A percentile compares a stretch with the other conserved stretches of the same genome.
phyloP scores from a whole-genome alignment of 2,329 filamentous ascomycete species.

The Fusarium sp. region DNA sequence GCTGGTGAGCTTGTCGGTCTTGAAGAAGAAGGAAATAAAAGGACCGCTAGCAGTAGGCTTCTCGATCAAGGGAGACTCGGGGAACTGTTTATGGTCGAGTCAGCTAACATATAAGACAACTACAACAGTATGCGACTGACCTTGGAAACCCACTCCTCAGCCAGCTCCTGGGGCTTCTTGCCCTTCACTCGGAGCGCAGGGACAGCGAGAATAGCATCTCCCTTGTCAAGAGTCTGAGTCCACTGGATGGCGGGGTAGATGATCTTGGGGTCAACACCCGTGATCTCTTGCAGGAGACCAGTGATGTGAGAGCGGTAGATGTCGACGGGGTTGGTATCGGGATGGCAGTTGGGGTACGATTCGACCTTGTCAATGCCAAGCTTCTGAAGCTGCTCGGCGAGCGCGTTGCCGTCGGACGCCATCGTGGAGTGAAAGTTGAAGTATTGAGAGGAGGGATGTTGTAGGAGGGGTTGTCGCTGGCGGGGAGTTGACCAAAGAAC shows the following conservation, averaged over 20 bases:
- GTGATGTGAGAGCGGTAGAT: constrained; percentile 84
- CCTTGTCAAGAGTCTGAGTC: constrained; percentile 84
- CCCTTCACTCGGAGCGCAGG: constrained; percentile 84
- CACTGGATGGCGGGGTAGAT: constrained; percentile 83
- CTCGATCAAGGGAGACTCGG: constrained; percentile 78
- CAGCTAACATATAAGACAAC: constrained; percentile 1
- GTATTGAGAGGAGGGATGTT: background rate
- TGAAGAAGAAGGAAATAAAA: constrained; percentile 86
- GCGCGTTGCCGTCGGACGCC: constrained; percentile 40
- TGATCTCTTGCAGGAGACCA: constrained; percentile 74
- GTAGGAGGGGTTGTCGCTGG: background rate
- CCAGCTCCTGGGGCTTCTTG: constrained; percentile 72
- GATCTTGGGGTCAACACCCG: constrained; percentile 76
- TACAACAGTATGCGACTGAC: constrained; percentile 51
- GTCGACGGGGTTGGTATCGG: constrained; percentile 80
- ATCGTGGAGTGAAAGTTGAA: constrained; percentile 29
- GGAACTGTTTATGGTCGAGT: constrained; percentile 65
- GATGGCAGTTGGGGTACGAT: constrained; percentile 68
- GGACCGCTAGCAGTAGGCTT: constrained; percentile 75
- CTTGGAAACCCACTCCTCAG: constrained; percentile 71
- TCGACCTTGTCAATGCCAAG: constrained; percentile 38
- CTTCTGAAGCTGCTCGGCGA: constrained; percentile 44
- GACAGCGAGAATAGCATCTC: constrained; percentile 82
- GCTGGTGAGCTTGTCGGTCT: constrained; percentile 72
- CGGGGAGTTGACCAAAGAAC: constrained; percentile 10